phyloP scores from a whole-genome alignment of 208 protist genomes.

The Leishmania major region DNA sequence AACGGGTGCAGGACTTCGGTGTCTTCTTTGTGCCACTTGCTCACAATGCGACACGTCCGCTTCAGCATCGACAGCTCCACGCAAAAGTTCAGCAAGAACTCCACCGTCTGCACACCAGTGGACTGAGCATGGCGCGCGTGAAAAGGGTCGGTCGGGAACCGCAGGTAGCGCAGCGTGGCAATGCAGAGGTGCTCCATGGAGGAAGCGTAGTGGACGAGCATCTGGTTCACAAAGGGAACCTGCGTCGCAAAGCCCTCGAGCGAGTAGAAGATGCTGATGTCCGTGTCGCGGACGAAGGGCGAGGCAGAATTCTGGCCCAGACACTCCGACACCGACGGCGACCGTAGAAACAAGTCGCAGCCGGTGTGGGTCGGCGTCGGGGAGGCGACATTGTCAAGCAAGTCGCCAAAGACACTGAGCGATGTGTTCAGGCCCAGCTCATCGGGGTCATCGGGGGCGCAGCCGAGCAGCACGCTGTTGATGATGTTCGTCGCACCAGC shows the following conservation, averaged over 20 bases:
- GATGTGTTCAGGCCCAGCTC: slow-evolving; percentile 15
- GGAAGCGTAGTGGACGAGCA: slow-evolving; percentile 66
- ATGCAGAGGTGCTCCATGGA: slow-evolving; percentile 73
- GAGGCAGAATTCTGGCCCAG: slow-evolving; percentile 3
- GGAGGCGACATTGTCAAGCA: slow-evolving; percentile 10
- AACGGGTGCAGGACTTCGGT: slow-evolving; percentile 22
- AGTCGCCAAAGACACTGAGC: slow-evolving; percentile 14
- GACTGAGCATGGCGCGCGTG: slow-evolving; percentile 57
- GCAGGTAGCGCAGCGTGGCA: slow-evolving; percentile 68
- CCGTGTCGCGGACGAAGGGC: slow-evolving; percentile 14
- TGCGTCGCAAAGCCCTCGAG: slow-evolving; percentile 58
- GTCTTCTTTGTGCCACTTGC: slow-evolving; percentile 25
- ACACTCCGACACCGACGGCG: slow-evolving; percentile 19
- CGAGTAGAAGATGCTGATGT: slow-evolving; percentile 63
- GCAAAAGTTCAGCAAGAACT: slow-evolving; percentile 69
- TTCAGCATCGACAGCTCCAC: slow-evolving; percentile 64
- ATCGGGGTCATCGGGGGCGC: slow-evolving; percentile 32
- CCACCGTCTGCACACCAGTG: slow-evolving; percentile 46
- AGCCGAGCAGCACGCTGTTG: slow-evolving; percentile 48
- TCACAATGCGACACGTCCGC: slow-evolving; percentile 34
- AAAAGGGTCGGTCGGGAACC: slow-evolving; percentile 47
- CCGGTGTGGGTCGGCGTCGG: slow-evolving; percentile 7
- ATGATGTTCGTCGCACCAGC: slow-evolving; percentile 45
- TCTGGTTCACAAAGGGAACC: slow-evolving; percentile 69
- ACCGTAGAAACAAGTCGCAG: slow-evolving; percentile 10